A percentile compares a stretch with the other conserved stretches of the same genome.
Conservation (phyloP, 345 rosid species). For the Angophora floribunda region DNA sequence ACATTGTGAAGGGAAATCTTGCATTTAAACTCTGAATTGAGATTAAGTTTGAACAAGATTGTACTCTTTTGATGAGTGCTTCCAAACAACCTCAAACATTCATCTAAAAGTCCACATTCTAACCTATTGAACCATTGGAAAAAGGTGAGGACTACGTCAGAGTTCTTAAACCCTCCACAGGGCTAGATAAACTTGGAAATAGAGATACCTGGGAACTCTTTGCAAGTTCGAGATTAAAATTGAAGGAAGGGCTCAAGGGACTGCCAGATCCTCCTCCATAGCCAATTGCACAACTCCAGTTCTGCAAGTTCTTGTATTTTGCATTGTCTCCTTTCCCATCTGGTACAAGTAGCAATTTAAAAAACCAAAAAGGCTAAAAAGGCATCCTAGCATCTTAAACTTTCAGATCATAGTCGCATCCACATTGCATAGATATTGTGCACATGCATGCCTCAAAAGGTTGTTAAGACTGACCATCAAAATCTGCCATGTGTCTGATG, state of each 20-base stretch:
- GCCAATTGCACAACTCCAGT: constrained; percentile 89
- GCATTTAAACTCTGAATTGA: neutral
- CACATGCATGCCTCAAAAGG: neutral
- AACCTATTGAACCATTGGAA: neutral
- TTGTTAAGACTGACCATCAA: neutral
- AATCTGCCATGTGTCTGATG: neutral
- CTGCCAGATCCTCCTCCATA: constrained; percentile 81
- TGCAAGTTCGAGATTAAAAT: constrained; percentile 73
- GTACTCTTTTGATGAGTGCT: neutral
- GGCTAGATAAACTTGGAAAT: neutral
- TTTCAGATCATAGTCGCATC: neutral
- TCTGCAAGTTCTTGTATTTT: constrained; percentile 45
- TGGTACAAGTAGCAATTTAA: constrained; percentile 12
- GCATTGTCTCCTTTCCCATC: constrained; percentile 40
- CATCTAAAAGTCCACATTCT: neutral
- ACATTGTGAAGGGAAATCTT: neutral
- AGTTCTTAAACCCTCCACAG: neutral
- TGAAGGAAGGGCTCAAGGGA: constrained; percentile 86
- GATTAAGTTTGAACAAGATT: neutral
- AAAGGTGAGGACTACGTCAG: neutral
- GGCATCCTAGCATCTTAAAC: neutral
- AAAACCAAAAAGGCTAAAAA: neutral
- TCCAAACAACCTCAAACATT: neutral
- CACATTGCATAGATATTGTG: neutral
- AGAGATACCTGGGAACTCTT: constrained; percentile 63